Base-by-base conservation (phyloP, 768 basidiomycete genomes). In the Pseudohyphozyma bogoriensis region DNA sequence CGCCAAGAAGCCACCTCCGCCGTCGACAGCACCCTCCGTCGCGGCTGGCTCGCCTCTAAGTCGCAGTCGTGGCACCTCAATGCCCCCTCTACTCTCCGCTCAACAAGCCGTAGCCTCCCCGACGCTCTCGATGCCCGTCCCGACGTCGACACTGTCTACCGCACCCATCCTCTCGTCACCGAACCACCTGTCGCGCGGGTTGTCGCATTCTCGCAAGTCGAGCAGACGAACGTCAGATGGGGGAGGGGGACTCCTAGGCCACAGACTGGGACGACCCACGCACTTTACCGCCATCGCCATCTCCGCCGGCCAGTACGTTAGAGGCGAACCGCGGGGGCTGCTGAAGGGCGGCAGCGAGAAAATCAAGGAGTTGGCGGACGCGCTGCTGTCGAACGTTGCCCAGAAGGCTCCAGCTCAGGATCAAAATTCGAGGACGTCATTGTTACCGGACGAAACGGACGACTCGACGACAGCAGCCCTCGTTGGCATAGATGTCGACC, bases 221-320 rank as follows among this genome's bases (percentile, higher is more conserved):
- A 62, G 51, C 16, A 58, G 60, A 2, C 58, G 58, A 0, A 51
- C 7, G 9, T 29, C 31, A 24, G 59, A 64, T 13, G 60, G 44
- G 20, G 63, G 63, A 28, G 58, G 56, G 33, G 12, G 6, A 58
- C 63, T 60, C 1, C 59, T 59, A 4, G 55, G 58, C 56, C 55
- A 60, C n/a, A n/a, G n/a, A n/a, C n/a, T n/a, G n/a, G n/a, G n/a
- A n/a, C 47, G 31, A 16, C 47, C 47, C 28, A 31, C 28, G 15
- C 47, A 49, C 47, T 49, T 49, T 15, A 49, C 47, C 47, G 47
- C 47, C 28, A 29, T 49, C 47, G 47, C 29, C 2, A 16, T 29
- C 13, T 26, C 47, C 26, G 47, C 47, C 18, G 24, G 28, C 1
- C 28, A 29, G 24, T 49, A 15, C 28, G 22, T 32, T 26, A 16